phyloP scores from a whole-genome alignment of 495 filamentous ascomycete species.

The Xylaria nigripes region DNA sequence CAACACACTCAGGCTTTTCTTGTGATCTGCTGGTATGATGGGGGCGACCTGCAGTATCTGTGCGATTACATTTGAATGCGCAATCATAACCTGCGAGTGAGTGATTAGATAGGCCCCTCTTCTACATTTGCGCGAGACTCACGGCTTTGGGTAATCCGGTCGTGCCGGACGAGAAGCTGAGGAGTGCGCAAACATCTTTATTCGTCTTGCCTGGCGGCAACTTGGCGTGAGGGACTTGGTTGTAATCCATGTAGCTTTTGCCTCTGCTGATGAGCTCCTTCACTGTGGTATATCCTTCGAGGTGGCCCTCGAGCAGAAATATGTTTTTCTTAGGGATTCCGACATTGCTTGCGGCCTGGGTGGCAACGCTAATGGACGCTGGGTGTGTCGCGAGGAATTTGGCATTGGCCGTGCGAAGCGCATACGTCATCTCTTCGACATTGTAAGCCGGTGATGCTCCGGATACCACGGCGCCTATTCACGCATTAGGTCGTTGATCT shows the following conservation, averaged over 20 bases:
- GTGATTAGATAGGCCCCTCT: slow-evolving; percentile 1
- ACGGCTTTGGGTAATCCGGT: slow-evolving; percentile 46
- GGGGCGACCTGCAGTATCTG: slow-evolving; percentile 50
- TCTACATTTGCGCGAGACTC: slow-evolving; percentile 1
- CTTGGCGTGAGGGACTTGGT: slow-evolving; percentile 36
- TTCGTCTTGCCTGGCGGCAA: slow-evolving; percentile 45
- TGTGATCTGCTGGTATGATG: slow-evolving; percentile 39
- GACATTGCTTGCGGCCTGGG: slow-evolving; percentile 42
- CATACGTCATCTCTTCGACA: slow-evolving; percentile 55
- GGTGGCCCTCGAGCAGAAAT: slow-evolving; percentile 47
- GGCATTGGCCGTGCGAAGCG: slow-evolving; percentile 44
- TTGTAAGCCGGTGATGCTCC: slow-evolving; percentile 54
- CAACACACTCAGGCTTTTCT: slow-evolving; percentile 44
- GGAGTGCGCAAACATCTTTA: slow-evolving; percentile 46
- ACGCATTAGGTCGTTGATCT: not conserved
- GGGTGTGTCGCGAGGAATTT: slow-evolving; percentile 50
- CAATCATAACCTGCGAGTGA: slow-evolving; percentile 43
- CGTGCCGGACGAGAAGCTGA: slow-evolving; percentile 50
- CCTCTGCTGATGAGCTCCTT: slow-evolving; percentile 43
- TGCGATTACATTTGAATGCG: slow-evolving; percentile 56
- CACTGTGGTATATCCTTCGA: slow-evolving; percentile 32
- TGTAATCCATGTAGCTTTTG: slow-evolving; percentile 11
- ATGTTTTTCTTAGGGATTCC: slow-evolving; percentile 44
- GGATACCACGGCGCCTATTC: slow-evolving; percentile 41
- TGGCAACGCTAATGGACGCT: slow-evolving; percentile 41